These are phyloP conservation scores for Spatholobus suberectus DNA, from an alignment of 306 rosid genomes.

Conservation along the genomic window DNA sequence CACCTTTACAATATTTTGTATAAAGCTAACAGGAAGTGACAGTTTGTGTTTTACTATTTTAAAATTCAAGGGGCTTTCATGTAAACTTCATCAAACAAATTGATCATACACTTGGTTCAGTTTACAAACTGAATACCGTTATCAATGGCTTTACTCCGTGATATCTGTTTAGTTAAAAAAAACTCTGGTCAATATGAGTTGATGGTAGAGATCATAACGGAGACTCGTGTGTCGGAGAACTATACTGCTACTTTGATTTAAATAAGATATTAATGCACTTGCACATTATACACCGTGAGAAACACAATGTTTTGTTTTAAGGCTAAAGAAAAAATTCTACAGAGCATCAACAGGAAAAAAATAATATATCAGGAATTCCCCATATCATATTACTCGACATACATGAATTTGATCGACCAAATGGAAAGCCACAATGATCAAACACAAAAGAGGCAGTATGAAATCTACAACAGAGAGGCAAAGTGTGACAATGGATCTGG, in stretches of 20 bases:
- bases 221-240: neutral
- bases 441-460: conserved; percentile 31
- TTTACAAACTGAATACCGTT: neutral
- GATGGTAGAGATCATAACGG: neutral
- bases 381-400: conserved; percentile 30
- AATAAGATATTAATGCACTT: neutral
- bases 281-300: neutral
- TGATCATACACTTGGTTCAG: neutral
- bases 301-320: neutral
- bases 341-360: conserved; percentile 18
- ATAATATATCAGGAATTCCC: conserved; percentile 35
- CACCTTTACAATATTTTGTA: neutral
- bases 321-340: neutral
- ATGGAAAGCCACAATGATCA: conserved; percentile 39
- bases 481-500: neutral
- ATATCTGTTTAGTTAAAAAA: too few species aligned
- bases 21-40: neutral
- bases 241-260: neutral
- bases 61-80: neutral
- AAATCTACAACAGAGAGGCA: conserved; percentile 17
- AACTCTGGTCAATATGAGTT: neutral
- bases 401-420: neutral
- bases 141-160: neutral
- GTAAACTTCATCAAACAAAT: neutral
- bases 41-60: neutral